These are phyloP conservation scores for Trebouxia gelatinosa DNA, from an alignment of 163 green algal genomes.

Conservation along the genomic window DNA sequence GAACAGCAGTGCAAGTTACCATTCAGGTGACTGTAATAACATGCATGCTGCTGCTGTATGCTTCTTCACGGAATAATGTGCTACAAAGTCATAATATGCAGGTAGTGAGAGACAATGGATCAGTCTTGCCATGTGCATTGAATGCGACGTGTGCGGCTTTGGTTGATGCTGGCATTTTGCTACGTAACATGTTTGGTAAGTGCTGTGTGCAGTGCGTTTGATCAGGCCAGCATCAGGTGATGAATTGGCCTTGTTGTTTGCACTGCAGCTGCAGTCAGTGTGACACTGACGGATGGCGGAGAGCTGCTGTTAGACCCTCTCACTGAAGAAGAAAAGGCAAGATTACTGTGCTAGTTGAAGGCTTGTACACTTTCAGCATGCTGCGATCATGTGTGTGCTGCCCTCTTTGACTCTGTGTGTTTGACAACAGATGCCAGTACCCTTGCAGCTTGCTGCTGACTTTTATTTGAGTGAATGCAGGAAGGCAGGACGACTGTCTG, in stretches of 20 bases:
- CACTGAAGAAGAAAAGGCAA: no score
- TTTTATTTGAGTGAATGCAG: not conserved
- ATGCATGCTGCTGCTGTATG: not conserved
- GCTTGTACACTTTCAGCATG: not conserved
- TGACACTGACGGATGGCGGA: no score
- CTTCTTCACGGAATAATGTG: not conserved
- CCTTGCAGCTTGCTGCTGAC: not conserved
- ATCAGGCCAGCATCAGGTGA: no score
- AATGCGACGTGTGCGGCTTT: conserved; percentile 75
- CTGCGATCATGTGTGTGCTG: not conserved
- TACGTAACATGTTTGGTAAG: conserved; percentile 62
- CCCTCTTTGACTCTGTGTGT: not conserved
- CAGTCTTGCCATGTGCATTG: conserved; percentile 63
- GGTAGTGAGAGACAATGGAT: conserved; percentile 72
- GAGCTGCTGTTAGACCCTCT: no score
- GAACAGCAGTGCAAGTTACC: conserved; percentile 53
- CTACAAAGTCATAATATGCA: conserved; percentile 25
- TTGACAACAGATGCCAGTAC: not conserved
- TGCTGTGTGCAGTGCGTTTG: no score
- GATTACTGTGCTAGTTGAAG: no score
- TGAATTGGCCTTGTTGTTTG: no score
- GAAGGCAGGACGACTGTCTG: not conserved
- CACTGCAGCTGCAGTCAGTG: no score
- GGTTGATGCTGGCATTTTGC: conserved; percentile 71
- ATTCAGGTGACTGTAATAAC: conserved; percentile 50